Evolutionary conservation across 805 yeast genomes (phyloP), one percentile per base, ranked within the genome.

Genomic region (Kodamaea hsintzibuensis): DNA sequence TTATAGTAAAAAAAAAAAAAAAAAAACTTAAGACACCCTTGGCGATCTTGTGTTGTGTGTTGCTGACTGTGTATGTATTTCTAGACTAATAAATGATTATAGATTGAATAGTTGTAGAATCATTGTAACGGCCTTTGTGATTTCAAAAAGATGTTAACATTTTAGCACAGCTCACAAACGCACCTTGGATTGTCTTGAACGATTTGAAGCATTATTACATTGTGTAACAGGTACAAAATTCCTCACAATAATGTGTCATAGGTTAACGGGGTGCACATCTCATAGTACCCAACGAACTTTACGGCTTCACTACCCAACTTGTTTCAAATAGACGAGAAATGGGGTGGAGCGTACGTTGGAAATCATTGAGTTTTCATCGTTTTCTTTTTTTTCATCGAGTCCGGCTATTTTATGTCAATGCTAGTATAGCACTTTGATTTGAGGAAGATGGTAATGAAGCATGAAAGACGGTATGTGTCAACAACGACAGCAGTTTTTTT

Each of bases 71-170:
- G 49, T 47, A 30, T 48, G 51, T 48, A 48, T 48, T 47, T 48
- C 51, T 48, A 48, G 51, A 40, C 38, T 49, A 49, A 49, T 49
- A 49, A 49, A 49, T 27, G 42, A 49, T 42, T 49, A 42, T 42
- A 49, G 52, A 49, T 16, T 22, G 25, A 14, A 12, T 22, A 22
- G 25, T 22, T 22, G 25, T 22, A 22, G 25, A 22, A 22, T 22
- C 25, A 22, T 22, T 22, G 25, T 22, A 22, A n/a, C n/a, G n/a
- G n/a, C n/a, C 25, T 22, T 22, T 22, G 25, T 14, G 42, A n/a
- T n/a, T n/a, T n/a, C n/a, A n/a, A n/a, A n/a, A n/a, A n/a, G n/a
- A 39, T 13, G 42, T 14, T 7, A 35, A 22, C 25, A 22, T 22
- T 22, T 22, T 22, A 22, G 25, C 25, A 12, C 35, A 30, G 35